A percentile compares a stretch with the other conserved stretches of the same genome.
Evolutionary conservation across 352 stramenopile species (phyloP).

Genomic region (Aphanomyces stellatus): DNA sequence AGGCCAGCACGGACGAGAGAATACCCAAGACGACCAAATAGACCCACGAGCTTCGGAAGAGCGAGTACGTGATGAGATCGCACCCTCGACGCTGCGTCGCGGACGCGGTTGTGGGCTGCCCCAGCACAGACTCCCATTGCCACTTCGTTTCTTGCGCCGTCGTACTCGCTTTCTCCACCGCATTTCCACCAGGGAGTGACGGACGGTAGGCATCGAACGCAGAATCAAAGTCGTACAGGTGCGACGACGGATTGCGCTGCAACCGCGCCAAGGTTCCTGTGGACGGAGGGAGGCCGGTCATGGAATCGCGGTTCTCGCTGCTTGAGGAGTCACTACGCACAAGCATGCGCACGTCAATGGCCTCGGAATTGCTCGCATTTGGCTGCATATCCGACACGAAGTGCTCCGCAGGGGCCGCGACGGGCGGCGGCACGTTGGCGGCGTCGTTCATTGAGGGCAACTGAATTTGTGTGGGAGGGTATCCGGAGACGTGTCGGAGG

Average conservation of each 20-base stretch:
- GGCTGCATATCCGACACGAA: background rate
- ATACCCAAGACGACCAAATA: conserved; percentile 53
- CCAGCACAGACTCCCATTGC: conserved; percentile 11
- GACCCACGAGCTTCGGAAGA: conserved; percentile 69
- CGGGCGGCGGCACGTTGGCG: background rate
- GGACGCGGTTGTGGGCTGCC: background rate
- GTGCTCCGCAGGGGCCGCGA: background rate
- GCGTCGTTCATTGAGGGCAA: too few species aligned
- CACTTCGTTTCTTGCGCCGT: conserved; percentile 10
- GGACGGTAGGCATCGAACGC: conserved; percentile 15
- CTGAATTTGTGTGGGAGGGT: too few species aligned
- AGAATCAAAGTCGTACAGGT: conserved; percentile 18
- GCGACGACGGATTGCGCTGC: conserved; percentile 1
- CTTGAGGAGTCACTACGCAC: background rate
- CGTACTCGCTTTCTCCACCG: background rate
- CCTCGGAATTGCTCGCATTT: background rate
- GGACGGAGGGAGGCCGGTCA: conserved; percentile 1
- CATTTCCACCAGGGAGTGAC: background rate
- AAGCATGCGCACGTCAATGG: background rate
- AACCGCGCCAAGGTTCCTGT: background rate
- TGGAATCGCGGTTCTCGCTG: background rate
- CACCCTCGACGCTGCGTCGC: background rate
- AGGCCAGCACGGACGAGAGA: conserved; percentile 47
- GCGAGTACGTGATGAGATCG: conserved; percentile 20
- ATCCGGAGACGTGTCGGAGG: too few species aligned